Conservation (phyloP, 2,329 filamentous ascomycete genomes). For the Fusarium virguliforme region DNA sequence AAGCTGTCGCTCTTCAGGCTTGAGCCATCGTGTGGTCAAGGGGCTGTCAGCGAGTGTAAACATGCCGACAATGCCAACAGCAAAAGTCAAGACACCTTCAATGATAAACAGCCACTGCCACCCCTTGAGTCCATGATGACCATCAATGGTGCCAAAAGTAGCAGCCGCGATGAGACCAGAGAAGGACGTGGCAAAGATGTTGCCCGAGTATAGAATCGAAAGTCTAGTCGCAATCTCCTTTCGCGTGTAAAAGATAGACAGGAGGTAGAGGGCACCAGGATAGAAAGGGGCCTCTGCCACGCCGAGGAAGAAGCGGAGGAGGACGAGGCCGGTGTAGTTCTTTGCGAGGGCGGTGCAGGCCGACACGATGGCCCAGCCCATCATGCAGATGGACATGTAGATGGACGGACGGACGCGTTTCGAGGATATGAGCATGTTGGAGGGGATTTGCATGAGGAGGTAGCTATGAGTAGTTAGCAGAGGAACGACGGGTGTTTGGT, state of each 20-base stretch:
- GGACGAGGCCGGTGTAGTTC: constrained; percentile 60
- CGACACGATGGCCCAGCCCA: constrained; percentile 59
- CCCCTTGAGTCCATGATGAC: constrained; percentile 47
- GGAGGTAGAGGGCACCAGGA: constrained; percentile 56
- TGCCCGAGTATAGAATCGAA: constrained; percentile 62
- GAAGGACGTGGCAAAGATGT: constrained; percentile 57
- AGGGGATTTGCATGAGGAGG: constrained; percentile 55
- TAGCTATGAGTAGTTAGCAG: constrained; percentile 33
- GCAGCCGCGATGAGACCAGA: constrained; percentile 63
- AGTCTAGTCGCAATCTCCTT: constrained; percentile 61
- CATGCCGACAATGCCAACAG: constrained; percentile 52
- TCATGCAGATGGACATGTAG: constrained; percentile 60
- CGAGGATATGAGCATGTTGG: constrained; percentile 58
- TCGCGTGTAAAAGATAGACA: constrained; percentile 69
- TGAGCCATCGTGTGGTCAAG: constrained; percentile 57
- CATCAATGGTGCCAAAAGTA: constrained; percentile 56
- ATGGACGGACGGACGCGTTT: constrained; percentile 60
- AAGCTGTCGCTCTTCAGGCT: constrained; percentile 57
- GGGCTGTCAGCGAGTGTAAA: constrained; percentile 59
- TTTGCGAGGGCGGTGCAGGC: constrained; percentile 60
- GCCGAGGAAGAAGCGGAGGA: constrained; percentile 60
- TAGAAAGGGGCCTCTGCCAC: constrained; percentile 60
- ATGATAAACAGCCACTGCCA: constrained; percentile 57
- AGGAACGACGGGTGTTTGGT: fast-evolving
- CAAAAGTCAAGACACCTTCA: constrained; percentile 52